These are phyloP conservation scores for Phytopythium kandeliae DNA, from an alignment of 352 stramenopile species.

Conservation along the genomic window DNA sequence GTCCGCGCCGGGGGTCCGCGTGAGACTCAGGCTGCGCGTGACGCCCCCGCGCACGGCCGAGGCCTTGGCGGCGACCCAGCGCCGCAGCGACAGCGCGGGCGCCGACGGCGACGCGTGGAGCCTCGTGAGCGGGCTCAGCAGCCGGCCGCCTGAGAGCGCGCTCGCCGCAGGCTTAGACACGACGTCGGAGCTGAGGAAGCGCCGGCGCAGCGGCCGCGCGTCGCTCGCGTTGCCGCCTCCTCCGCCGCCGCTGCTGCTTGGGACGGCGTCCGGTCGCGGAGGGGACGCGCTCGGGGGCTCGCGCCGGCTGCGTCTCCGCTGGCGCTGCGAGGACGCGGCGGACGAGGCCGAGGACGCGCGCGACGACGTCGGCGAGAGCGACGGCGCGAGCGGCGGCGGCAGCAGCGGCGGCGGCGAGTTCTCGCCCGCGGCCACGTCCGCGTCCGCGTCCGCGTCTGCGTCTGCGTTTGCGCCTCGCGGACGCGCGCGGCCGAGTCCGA, in stretches of 20 bases:
- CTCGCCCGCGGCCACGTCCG: not conserved
- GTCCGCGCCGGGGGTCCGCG: slow-evolving; percentile 11
- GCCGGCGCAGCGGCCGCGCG: slow-evolving; percentile 22
- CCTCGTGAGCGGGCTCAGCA: slow-evolving; percentile 8
- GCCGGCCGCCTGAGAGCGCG: not conserved
- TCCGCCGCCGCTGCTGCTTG: slow-evolving; percentile 2
- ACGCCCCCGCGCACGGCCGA: slow-evolving; percentile 6
- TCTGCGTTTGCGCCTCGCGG: not conserved
- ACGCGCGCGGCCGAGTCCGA: not conserved
- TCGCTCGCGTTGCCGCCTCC: too few species aligned
- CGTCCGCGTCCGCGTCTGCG: not conserved
- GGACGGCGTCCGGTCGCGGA: not conserved
- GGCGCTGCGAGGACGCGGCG: slow-evolving; percentile 1
- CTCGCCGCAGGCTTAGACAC: slow-evolving; percentile 16
- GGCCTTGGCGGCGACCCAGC: slow-evolving; percentile 12
- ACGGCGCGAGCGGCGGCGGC: slow-evolving; percentile 9
- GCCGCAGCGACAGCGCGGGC: slow-evolving; percentile 15
- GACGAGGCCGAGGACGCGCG: slow-evolving; percentile 10
- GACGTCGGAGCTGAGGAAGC: slow-evolving; percentile 63
- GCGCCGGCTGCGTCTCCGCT: not conserved
- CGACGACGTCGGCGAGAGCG: slow-evolving; percentile 21
- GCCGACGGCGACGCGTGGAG: slow-evolving; percentile 11
- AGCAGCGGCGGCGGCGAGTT: slow-evolving; percentile 9
- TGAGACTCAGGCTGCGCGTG: slow-evolving; percentile 14
- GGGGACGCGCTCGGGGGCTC: not conserved